Percentiles rank a stretch among this genome's conserved stretches.
phyloP scores from a whole-genome alignment of 768 basidiomycete species.

The Mycena alexandri region DNA sequence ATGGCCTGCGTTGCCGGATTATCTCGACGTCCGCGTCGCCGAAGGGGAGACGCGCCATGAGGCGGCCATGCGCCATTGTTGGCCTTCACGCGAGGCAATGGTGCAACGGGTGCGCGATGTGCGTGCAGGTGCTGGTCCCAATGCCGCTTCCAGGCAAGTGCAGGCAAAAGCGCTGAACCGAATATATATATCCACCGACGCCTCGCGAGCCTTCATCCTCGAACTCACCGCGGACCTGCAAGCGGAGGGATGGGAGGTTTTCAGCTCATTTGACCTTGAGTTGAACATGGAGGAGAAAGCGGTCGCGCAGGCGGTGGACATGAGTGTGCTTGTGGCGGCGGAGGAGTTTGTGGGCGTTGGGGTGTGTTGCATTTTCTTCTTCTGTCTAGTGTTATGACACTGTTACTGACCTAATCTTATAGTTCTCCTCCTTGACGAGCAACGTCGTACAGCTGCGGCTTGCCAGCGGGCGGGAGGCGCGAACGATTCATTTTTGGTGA shows the following conservation, averaged over 20 bases:
- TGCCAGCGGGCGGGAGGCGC: conserved; percentile 35
- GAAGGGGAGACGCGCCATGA: conserved; percentile 38
- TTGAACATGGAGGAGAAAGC: conserved; percentile 57
- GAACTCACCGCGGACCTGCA: conserved; percentile 52
- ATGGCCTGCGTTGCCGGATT: conserved; percentile 51
- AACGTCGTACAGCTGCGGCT: conserved; percentile 53
- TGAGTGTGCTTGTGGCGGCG: conserved; percentile 60
- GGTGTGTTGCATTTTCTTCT: no score
- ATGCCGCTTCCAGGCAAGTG: neutral
- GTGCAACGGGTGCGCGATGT: conserved; percentile 52
- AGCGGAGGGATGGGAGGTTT: conserved; percentile 53
- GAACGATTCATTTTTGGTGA: conserved; percentile 29
- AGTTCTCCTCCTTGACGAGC: conserved; percentile 48
- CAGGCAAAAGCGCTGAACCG: conserved; percentile 41
- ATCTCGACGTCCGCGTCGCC: conserved; percentile 37
- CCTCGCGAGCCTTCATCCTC: conserved; percentile 51
- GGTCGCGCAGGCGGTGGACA: conserved; percentile 62
- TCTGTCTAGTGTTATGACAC: no score
- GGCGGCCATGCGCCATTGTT: conserved; percentile 55
- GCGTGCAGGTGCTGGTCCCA: conserved; percentile 24
- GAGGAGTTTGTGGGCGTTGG: conserved; percentile 67
- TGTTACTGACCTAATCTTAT: no score
- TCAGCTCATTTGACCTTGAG: conserved; percentile 55
- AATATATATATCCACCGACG: conserved; percentile 65
- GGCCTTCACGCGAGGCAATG: conserved; percentile 56